phyloP scores from a whole-genome alignment of 345 rosid genomes.

The Orychophragmus violaceus region DNA sequence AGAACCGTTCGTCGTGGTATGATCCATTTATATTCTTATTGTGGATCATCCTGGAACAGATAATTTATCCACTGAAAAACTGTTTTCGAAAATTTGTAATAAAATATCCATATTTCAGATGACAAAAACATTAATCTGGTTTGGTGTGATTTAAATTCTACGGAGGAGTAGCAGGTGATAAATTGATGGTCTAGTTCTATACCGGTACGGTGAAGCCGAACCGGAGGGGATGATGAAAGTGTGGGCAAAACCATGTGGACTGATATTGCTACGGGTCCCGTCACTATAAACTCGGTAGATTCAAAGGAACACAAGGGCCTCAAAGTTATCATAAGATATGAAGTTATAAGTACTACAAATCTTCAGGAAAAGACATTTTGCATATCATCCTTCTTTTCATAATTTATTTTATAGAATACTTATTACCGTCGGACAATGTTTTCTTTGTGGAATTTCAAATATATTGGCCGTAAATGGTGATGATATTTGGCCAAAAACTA shows the following conservation, averaged over 20 bases:
- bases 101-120: too few relatives aligned
- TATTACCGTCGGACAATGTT: not conserved
- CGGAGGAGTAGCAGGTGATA: not conserved
- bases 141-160: not conserved
- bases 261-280: slow-evolving; percentile 3
- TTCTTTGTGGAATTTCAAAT: not conserved
- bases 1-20: too few relatives aligned
- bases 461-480: too few relatives aligned
- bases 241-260: too few relatives aligned
- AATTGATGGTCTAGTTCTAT: not conserved
- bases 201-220: not conserved
- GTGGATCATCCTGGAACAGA: too few relatives aligned
- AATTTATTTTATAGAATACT: not conserved
- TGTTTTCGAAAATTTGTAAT: too few relatives aligned
- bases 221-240: not conserved
- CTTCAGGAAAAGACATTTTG: not conserved
- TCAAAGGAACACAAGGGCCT: slow-evolving; percentile 13
- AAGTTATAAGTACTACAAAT: not conserved
- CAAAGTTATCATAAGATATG: not conserved
- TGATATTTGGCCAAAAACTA: too few relatives aligned
- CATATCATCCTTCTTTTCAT: not conserved
- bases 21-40: too few relatives aligned
- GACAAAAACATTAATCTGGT: too few relatives aligned
- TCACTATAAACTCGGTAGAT: not conserved
- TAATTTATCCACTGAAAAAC: too few relatives aligned